These are phyloP conservation scores for Helenozyma rhizophorensis DNA, from an alignment of 805 yeast genomes.

Conservation along the genomic window DNA sequence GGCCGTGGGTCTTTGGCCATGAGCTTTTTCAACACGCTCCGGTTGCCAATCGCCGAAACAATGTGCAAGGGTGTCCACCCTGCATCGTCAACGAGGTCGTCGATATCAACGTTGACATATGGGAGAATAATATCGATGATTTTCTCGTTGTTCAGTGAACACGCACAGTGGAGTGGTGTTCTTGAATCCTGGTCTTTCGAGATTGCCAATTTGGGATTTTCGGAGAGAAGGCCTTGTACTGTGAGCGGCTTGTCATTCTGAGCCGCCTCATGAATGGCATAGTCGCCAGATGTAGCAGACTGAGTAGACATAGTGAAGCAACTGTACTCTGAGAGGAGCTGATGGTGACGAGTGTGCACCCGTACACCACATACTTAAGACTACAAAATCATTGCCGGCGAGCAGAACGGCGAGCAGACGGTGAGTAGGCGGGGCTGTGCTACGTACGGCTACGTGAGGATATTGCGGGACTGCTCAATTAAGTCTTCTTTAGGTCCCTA, in stretches of 20 bases:
- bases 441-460: no score
- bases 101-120: conserved; percentile 48
- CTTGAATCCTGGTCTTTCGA: conserved; percentile 68
- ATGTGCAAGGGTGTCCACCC: conserved; percentile 92
- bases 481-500: no score
- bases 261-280: conserved; percentile 57
- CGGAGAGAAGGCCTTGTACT: conserved; percentile 47
- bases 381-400: no score
- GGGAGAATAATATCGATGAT: conserved; percentile 42
- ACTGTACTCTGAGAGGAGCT: neutral
- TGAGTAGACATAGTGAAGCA: no score
- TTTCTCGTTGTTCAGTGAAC: conserved; percentile 53
- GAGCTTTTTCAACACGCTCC: conserved; percentile 47
- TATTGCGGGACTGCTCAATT: no score
- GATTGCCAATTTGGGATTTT: conserved; percentile 45
- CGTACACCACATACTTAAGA: conserved; percentile 7
- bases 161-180: conserved; percentile 87
- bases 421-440: no score
- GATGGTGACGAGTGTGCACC: conserved; percentile 1
- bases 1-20: conserved; percentile 47
- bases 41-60: conserved; percentile 70
- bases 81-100: conserved; percentile 63
- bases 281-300: conserved; percentile 4
- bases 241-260: conserved; percentile 51
- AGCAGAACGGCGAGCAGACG: no score